Evolutionary conservation across 1,284 basidiomycete genomes (phyloP).

Genomic region (Earliella scabrosa): DNA sequence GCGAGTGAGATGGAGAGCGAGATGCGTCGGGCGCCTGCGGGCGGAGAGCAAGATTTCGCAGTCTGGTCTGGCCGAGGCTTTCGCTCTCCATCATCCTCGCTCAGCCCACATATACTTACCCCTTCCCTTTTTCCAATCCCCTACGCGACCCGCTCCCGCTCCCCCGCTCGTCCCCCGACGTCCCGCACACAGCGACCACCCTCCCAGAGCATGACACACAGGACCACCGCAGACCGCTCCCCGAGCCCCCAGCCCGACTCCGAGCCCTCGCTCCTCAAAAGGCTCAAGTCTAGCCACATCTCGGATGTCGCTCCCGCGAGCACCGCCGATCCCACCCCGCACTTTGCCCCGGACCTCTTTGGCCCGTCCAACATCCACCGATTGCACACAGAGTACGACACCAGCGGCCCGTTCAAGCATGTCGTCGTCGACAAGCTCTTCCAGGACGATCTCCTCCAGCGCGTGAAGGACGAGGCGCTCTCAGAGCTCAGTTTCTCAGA

Average conservation of each 20-base stretch:
- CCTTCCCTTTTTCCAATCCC: not conserved
- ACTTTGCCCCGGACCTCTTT: constrained; percentile 62
- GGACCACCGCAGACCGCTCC: constrained; percentile 33
- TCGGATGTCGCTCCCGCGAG: constrained; percentile 13
- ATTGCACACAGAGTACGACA: constrained; percentile 59
- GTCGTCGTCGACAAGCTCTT: constrained; percentile 85
- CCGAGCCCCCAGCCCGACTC: constrained; percentile 31
- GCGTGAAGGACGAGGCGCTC: constrained; percentile 83
- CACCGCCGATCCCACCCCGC: constrained; percentile 37
- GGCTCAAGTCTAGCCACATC: constrained; percentile 38
- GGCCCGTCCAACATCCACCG: constrained; percentile 56
- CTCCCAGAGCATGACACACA: constrained; percentile 22
- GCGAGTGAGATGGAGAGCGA: not conserved
- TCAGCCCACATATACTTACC: not conserved
- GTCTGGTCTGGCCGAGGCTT: constrained; percentile 32
- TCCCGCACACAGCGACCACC: not conserved
- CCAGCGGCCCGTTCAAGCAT: constrained; percentile 82
- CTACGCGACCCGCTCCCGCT: not conserved
- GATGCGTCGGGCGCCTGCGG: constrained; percentile 14
- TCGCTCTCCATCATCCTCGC: constrained; percentile 19
- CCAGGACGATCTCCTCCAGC: constrained; percentile 78
- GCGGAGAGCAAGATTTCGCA: constrained; percentile 15
- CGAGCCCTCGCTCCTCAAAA: constrained; percentile 33
- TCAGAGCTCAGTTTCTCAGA: constrained; percentile 90
- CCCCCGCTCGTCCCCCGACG: not conserved